phyloP scores from a whole-genome alignment of 2,329 filamentous ascomycete genomes.

The Arachnomyces sp. region DNA sequence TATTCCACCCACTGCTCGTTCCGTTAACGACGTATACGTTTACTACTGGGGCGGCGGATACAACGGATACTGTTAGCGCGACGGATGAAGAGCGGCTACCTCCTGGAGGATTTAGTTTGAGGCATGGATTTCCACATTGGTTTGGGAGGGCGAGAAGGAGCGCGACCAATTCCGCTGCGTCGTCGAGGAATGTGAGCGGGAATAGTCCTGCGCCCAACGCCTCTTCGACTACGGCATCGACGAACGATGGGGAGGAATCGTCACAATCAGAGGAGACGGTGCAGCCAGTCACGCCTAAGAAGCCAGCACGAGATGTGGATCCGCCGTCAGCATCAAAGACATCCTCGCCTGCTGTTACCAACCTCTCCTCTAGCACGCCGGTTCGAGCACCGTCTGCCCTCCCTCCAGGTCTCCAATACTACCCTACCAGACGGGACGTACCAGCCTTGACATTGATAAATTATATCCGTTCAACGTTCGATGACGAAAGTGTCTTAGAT shows the following conservation, averaged over 20 bases:
- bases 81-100: slow-evolving; percentile 75
- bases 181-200: slow-evolving; percentile 37
- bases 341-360: slow-evolving; percentile 1
- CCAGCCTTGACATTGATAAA: slow-evolving; percentile 62
- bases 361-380: slow-evolving; percentile 1
- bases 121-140: slow-evolving; percentile 87
- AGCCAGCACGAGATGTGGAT: background rate
- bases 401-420: no score
- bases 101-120: slow-evolving; percentile 80
- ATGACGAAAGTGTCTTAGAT: slow-evolving; percentile 68
- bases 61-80: slow-evolving; percentile 67
- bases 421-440: slow-evolving; percentile 26
- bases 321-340: background rate
- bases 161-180: slow-evolving; percentile 24
- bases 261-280: slow-evolving; percentile 5
- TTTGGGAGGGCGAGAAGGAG: slow-evolving; percentile 55
- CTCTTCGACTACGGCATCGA: background rate
- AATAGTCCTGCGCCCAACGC: slow-evolving; percentile 15
- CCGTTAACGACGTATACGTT: slow-evolving; percentile 93
- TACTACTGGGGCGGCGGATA: slow-evolving; percentile 64
- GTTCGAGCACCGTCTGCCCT: background rate
- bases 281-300: slow-evolving; percentile 6
- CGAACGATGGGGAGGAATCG: background rate
- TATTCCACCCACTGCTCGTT: slow-evolving; percentile 90
- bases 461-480: slow-evolving; percentile 77